Evolutionary conservation across 495 filamentous ascomycete genomes (phyloP), one percentile per base, ranked within the genome.

Genomic region (Neurospora sp.): DNA sequence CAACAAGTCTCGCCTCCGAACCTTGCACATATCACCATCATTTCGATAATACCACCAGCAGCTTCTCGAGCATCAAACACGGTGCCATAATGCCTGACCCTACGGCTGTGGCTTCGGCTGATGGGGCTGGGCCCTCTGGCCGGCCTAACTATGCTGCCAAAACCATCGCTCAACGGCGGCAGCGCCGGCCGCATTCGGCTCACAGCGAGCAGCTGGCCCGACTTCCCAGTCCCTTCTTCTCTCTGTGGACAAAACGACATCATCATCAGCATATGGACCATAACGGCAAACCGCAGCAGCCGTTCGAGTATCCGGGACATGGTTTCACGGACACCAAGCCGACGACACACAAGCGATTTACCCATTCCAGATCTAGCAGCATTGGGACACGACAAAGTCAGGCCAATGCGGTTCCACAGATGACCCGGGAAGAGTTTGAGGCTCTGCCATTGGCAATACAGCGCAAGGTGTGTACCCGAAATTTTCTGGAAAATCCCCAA

Each of bases 401-500:
- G 70, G 38, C 75, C 18, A 72, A 71, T 20, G 71, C 70, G 8
- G 76, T 78, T 20, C 80, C 80, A 44, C 80, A 81, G 72, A 79
- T 82, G 78, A 81, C 80, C 16, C 73, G 76, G 20, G 79, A 82
- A 54, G 79, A 82, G 71, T 82, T 82, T 69, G 86, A 89, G 74
- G 84, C 84, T 71, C 79, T 90, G 78, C 88, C 88, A n/a, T 77
- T 87, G 60, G 85, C 87, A 7, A 84, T 90, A 31, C 83, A 86
- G 73, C 82, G 87, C 76, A 90, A 89, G 83, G 88, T 88, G 80
- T 78, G 85, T 83, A 77, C 27, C 69, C 31, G 11, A 60, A n/a
- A 62, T 35, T 62, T 46, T 35, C 46, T 54, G 10, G 20, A 62
- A 16, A 66, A 66, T 18, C 54, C 54, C 14, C 54, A 66, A 66